A percentile compares a stretch with the other conserved stretches of the same genome.
Conservation (phyloP, 768 basidiomycete genomes). For the Lactarius psammicola region DNA sequence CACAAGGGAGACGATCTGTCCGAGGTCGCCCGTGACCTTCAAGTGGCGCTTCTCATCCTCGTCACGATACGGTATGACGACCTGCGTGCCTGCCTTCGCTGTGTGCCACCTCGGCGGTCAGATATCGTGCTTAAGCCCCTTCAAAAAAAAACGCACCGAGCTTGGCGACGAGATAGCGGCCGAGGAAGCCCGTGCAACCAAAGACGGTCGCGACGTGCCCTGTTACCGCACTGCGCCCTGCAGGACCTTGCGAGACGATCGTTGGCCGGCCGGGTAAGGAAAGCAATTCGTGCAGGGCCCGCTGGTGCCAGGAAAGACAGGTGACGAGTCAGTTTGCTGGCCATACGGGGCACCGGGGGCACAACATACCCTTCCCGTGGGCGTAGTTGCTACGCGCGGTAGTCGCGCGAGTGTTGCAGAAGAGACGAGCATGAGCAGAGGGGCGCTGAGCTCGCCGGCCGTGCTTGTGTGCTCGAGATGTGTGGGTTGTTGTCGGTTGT, state of each 20-base stretch:
- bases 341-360: neutral
- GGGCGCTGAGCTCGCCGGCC: neutral
- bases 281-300: constrained; percentile 70
- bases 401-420: constrained; percentile 27
- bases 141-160: constrained; percentile 57
- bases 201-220: constrained; percentile 96
- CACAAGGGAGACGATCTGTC: constrained; percentile 94
- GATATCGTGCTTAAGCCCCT: neutral
- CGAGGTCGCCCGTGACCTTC: constrained; percentile 93
- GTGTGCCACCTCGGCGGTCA: constrained; percentile 6
- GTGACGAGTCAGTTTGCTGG: neutral
- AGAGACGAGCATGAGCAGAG: constrained; percentile 43
- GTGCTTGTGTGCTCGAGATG: neutral
- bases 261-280: constrained; percentile 60
- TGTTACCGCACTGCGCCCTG: constrained; percentile 82
- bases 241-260: constrained; percentile 71
- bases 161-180: constrained; percentile 91
- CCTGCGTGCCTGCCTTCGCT: constrained; percentile 92
- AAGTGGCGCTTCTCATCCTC: constrained; percentile 89
- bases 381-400: constrained; percentile 16
- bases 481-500: neutral
- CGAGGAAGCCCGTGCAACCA: constrained; percentile 94
- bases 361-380: constrained; percentile 17
- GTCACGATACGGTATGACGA: constrained; percentile 92
- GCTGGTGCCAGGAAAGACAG: constrained; percentile 43